phyloP scores from a whole-genome alignment of 2,329 filamentous ascomycete species.

The Hypoxylon rubiginosum region DNA sequence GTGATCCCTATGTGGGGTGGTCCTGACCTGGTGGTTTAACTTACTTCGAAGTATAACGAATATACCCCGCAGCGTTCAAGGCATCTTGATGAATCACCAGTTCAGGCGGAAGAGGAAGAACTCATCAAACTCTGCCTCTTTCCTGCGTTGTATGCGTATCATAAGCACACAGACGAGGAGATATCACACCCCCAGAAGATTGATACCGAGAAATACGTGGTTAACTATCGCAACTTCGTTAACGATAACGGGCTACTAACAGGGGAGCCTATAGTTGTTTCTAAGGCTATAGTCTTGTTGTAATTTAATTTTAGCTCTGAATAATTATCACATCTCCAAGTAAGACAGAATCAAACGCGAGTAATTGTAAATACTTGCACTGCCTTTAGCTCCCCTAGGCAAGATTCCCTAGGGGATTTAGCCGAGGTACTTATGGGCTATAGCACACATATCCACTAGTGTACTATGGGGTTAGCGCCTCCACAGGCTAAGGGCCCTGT shows the following conservation, averaged over 20 bases:
- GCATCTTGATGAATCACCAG: background rate
- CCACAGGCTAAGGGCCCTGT: no score
- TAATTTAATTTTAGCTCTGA: background rate
- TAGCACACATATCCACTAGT: no score
- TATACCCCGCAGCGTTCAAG: background rate
- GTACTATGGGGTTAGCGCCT: no score
- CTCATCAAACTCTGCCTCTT: background rate
- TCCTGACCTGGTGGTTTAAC: no score
- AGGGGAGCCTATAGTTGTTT: background rate
- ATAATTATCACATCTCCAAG: no score
- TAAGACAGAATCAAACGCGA: no score
- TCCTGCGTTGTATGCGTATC: slow-evolving; percentile 2
- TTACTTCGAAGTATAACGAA: background rate
- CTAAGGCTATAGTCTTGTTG: background rate
- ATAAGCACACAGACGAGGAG: background rate
- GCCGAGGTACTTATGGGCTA: no score
- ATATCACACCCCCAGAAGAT: background rate
- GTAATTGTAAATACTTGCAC: no score
- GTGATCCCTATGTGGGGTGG: no score
- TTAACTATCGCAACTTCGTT: background rate
- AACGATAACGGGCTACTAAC: background rate
- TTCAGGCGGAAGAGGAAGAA: background rate
- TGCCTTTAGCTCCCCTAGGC: no score
- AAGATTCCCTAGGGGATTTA: no score
- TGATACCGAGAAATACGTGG: background rate